Conservation (phyloP, 2,329 filamentous ascomycete genomes). For the Colletotrichum acutatum region DNA sequence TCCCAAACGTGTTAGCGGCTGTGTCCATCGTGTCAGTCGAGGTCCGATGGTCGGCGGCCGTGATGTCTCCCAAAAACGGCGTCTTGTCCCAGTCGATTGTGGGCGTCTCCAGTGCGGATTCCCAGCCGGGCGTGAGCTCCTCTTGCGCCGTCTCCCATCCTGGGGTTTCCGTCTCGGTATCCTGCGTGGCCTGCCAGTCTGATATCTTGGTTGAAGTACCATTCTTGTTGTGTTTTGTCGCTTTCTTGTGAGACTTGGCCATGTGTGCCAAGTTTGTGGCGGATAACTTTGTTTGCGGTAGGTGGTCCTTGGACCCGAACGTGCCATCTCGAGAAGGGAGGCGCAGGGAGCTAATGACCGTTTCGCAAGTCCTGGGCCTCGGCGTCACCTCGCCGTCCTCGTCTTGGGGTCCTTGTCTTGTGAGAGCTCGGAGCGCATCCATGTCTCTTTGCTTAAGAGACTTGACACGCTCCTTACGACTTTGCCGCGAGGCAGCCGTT, state of each 20-base stretch:
- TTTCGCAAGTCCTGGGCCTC: constrained; percentile 28
- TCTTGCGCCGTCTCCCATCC: constrained; percentile 28
- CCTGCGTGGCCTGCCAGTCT: constrained; percentile 25
- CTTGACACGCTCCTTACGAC: constrained; percentile 50
- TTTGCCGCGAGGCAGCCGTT: constrained; percentile 40
- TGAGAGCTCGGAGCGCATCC: constrained; percentile 43
- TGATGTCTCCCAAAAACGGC: neutral
- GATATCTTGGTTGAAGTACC: constrained; percentile 25
- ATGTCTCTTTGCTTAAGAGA: constrained; percentile 54
- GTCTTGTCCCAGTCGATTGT: constrained; percentile 19
- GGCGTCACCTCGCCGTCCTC: constrained; percentile 21
- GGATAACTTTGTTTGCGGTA: constrained; percentile 19
- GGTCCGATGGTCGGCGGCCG: neutral
- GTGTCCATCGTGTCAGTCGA: neutral
- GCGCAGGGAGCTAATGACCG: constrained; percentile 31
- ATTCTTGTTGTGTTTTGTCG: neutral
- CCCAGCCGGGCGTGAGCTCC: constrained; percentile 22
- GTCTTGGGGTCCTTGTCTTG: constrained; percentile 37
- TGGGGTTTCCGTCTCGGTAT: constrained; percentile 19
- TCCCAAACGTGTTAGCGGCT: neutral
- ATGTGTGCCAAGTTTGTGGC: constrained; percentile 29
- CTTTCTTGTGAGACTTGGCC: constrained; percentile 5
- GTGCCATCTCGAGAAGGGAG: constrained; percentile 35
- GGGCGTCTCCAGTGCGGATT: constrained; percentile 21
- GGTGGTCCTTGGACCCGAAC: neutral